Conservation (phyloP, 495 filamentous ascomycete species). For the Aspergillus heteromorphus region DNA sequence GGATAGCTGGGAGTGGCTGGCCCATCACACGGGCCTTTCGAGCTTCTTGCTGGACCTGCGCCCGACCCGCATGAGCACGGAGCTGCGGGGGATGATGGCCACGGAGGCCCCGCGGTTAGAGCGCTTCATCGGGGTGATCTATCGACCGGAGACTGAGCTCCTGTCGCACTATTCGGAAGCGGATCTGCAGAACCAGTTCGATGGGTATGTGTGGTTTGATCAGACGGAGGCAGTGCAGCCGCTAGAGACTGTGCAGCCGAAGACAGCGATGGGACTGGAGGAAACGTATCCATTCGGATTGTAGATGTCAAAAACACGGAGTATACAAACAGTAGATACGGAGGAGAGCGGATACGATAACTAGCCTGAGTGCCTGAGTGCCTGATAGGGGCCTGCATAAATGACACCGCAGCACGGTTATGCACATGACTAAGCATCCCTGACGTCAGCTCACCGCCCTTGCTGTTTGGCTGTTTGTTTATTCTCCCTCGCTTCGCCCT, state of each 20-base stretch:
- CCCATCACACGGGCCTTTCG: slow-evolving; percentile 40
- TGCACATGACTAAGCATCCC: not conserved
- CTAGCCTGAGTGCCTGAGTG: not conserved
- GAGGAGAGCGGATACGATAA: not conserved
- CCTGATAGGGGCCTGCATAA: not conserved
- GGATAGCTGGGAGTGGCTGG: slow-evolving; percentile 43
- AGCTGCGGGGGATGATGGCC: slow-evolving; percentile 36
- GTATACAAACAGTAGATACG: not conserved
- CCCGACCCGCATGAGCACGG: slow-evolving; percentile 26
- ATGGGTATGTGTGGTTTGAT: slow-evolving; percentile 56
- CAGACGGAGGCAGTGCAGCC: slow-evolving; percentile 44
- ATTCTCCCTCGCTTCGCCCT: slow-evolving; percentile 11
- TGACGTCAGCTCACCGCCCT: slow-evolving; percentile 25
- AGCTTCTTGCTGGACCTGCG: slow-evolving; percentile 48
- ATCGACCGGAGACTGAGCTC: slow-evolving; percentile 49
- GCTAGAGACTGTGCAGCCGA: slow-evolving; percentile 48
- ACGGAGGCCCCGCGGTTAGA: slow-evolving; percentile 37
- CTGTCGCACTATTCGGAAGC: slow-evolving; percentile 52
- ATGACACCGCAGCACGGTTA: not conserved
- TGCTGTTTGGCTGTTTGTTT: slow-evolving; percentile 16
- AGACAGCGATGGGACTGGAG: slow-evolving; percentile 36
- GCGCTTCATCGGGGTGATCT: slow-evolving; percentile 59
- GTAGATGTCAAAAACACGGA: slow-evolving; percentile 14
- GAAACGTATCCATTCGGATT: slow-evolving; percentile 58
- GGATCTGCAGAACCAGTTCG: slow-evolving; percentile 50